Conservation (phyloP, 345 rosid genomes). For the Salix brachista region DNA sequence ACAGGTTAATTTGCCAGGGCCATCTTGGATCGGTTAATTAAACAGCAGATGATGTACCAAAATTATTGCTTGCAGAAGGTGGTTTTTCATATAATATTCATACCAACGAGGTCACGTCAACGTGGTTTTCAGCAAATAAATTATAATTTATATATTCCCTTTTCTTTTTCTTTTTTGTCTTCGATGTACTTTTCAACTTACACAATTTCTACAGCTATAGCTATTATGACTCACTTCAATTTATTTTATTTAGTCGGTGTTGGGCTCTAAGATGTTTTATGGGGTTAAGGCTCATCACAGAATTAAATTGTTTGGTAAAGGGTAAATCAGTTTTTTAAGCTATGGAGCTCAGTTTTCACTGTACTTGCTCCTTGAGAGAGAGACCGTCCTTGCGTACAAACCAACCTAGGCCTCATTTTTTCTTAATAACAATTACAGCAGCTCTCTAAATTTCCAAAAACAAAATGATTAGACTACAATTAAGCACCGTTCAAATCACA, state of each 20-base stretch:
- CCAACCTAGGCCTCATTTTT: background rate
- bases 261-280: too few relatives aligned
- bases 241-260: too few relatives aligned
- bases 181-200: too few relatives aligned
- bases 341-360: too few relatives aligned
- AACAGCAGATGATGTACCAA: background rate
- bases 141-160: background rate
- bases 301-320: too few relatives aligned
- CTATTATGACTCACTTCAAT: too few relatives aligned
- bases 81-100: background rate
- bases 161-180: too few relatives aligned
- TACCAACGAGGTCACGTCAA: background rate
- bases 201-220: too few relatives aligned
- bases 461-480: background rate
- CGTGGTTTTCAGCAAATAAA: background rate
- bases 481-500: background rate
- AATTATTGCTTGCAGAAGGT: background rate
- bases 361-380: too few relatives aligned
- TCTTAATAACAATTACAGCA: background rate
- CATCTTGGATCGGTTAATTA: background rate
- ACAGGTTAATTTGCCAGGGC: background rate
- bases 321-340: too few relatives aligned
- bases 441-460: background rate
- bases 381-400: background rate
- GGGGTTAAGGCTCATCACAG: too few relatives aligned